A percentile compares a stretch with the other conserved stretches of the same genome.
phyloP scores from a whole-genome alignment of 306 rosid species.

The Cucurbita moschata region DNA sequence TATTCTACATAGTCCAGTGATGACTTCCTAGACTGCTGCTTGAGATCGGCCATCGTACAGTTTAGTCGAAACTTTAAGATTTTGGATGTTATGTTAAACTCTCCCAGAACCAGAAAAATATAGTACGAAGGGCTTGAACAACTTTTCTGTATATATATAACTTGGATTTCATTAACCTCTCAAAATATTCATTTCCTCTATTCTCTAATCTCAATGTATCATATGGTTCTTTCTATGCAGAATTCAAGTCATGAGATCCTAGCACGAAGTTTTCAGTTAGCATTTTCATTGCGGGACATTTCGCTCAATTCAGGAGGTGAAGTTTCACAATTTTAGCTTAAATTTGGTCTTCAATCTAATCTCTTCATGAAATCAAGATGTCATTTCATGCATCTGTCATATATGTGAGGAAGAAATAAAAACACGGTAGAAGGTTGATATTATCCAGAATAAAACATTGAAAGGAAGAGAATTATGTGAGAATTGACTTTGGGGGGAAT shows the following conservation, averaged over 20 bases:
- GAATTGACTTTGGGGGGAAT: not conserved
- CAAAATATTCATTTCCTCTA: not conserved
- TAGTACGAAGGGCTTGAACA: not conserved
- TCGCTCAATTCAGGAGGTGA: constrained; percentile 68
- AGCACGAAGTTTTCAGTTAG: constrained; percentile 71
- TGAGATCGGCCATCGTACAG: not conserved
- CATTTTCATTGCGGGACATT: constrained; percentile 61
- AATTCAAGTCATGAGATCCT: constrained; percentile 66
- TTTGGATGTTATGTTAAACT: not conserved
- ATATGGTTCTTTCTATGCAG: constrained; percentile 27
- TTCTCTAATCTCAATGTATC: not conserved
- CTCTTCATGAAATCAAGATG: not conserved
- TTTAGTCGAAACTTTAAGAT: not conserved
- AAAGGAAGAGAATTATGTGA: not conserved
- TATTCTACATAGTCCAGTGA: too few relatives aligned
- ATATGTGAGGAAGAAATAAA: not conserved
- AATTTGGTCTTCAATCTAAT: not conserved
- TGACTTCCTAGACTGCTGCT: too few relatives aligned
- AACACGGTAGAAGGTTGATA: not conserved
- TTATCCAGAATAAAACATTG: not conserved
- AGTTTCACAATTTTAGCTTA: constrained; percentile 5
- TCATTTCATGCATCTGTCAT: not conserved
- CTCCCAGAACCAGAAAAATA: not conserved
- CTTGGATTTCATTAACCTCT: not conserved
- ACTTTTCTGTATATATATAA: not conserved